Base-by-base conservation (phyloP, 371 early-diverging fungal species). In the Mucor racemosus region DNA sequence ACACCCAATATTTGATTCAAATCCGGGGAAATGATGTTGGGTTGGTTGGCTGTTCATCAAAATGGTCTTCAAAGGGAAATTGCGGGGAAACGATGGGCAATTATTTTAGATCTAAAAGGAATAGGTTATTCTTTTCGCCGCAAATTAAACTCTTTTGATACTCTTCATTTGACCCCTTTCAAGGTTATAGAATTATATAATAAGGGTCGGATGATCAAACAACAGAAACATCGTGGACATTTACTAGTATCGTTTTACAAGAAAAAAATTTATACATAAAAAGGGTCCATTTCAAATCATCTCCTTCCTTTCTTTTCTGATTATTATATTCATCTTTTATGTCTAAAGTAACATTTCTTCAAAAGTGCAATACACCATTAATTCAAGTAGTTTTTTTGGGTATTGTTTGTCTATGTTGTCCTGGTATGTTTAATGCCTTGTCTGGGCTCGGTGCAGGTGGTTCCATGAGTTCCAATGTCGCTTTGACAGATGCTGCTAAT, bases 351-450 rank as follows among this genome's bases (percentile, higher is more conserved):
- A 40, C 40, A 42, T 50, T 55, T 21, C 31, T 58, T 33, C 31
- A 41, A 53, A 36, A 35, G 39, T 63, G 60, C 19, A 68, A 70
- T 64, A 85, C 85, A 14, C 87, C 91, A 0, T 60, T 90, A 65
- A 76, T 83, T 38, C 93, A 93, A 69, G 82, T 93, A 31, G 66
- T 89, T 17, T 73, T 92, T 11, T 76, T 93, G 7, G 91, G 92
- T 7, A 72, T 93, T 34, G 90, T 93, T 58, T 91, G 92, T 71
- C 86, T 92, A 65, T 86, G 89, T 57, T 91, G 91, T 56, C 91
- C 91, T 14, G 91, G 90, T 63, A 89, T 90, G 88, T 90, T 84
- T 67, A 90, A 90, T 62, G 90, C 78, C 1, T 60, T 78, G 1
- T 59, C 61, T 0, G 81, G 78, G 1, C 42, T 80, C 5, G 88